Conservation (phyloP, 2,329 filamentous ascomycete species). For the Rutstroemia sydowiana region DNA sequence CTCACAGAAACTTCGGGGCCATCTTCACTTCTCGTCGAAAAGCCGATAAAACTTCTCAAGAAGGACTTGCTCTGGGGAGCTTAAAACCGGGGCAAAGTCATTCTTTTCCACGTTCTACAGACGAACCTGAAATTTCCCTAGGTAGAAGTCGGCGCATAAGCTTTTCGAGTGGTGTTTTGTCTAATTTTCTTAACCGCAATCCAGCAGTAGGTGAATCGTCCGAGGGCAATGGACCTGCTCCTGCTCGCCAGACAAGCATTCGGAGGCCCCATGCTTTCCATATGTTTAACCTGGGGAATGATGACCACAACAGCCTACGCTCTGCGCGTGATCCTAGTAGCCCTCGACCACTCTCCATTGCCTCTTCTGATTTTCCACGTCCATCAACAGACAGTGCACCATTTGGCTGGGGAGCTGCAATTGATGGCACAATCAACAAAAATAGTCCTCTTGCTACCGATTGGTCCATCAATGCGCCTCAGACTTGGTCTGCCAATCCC, state of each 20-base stretch:
- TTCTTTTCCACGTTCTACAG: conserved; percentile 61
- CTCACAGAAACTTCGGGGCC: conserved; percentile 38
- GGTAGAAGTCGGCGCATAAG: conserved; percentile 49
- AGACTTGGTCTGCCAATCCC: conserved; percentile 65
- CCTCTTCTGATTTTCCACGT: conserved; percentile 63
- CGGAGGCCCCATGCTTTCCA: conserved; percentile 24
- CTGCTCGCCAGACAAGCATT: conserved; percentile 21
- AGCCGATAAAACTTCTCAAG: conserved; percentile 41
- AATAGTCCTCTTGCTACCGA: conserved; percentile 44
- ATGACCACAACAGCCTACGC: conserved; percentile 30
- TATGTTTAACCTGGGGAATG: conserved; percentile 47
- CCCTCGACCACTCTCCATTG: conserved; percentile 62
- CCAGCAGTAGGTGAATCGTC: conserved; percentile 18
- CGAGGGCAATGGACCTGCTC: conserved; percentile 29
- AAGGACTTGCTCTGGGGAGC: conserved; percentile 59
- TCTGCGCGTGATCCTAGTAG: conserved; percentile 50
- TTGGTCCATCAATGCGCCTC: conserved; percentile 39
- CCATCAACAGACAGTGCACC: conserved; percentile 73
- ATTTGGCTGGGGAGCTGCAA: conserved; percentile 56
- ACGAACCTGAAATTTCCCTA: conserved; percentile 44
- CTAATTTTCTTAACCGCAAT: conserved; percentile 31
- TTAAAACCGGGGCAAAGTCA: conserved; percentile 68
- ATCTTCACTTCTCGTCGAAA: conserved; percentile 57
- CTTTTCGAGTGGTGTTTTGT: conserved; percentile 48
- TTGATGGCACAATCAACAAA: conserved; percentile 41